Percentiles rank a stretch among this genome's conserved stretches.
Evolutionary conservation across 1,284 basidiomycete species (phyloP).

Genomic region (Apiotrichum akiyoshidainum): DNA sequence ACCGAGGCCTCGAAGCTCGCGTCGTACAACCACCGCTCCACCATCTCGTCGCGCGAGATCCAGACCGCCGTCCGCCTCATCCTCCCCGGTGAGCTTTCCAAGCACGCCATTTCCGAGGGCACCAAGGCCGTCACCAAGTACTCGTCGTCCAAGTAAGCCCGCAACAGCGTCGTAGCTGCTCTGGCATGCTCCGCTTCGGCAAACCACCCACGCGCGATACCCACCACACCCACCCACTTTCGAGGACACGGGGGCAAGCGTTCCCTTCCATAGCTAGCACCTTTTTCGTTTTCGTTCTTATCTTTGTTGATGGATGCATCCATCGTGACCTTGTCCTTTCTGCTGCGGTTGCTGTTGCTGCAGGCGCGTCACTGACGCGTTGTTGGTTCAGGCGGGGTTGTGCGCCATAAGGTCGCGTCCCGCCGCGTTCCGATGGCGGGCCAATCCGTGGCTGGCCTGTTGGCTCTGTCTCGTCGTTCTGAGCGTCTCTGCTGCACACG

Average conservation of each 20-base stretch:
- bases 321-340: constrained; percentile 7
- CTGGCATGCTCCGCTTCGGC: too few species aligned
- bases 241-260: neutral
- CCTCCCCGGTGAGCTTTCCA: constrained; percentile 75
- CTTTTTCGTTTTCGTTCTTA: constrained; percentile 20
- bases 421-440: too few species aligned
- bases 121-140: constrained; percentile 58
- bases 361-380: neutral
- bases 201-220: neutral
- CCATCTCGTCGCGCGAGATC: constrained; percentile 89
- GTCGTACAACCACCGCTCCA: constrained; percentile 88
- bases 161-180: neutral
- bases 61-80: constrained; percentile 88
- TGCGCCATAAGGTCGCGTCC: too few species aligned
- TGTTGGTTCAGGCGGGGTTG: neutral
- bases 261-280: neutral
- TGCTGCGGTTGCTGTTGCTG: neutral
- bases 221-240: neutral
- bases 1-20: constrained; percentile 87
- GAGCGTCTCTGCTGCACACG: too few species aligned
- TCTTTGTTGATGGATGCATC: constrained; percentile 22
- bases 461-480: too few species aligned
- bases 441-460: too few species aligned
- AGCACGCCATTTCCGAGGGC: constrained; percentile 80
- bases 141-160: constrained; percentile 51